These are phyloP conservation scores for Ceratopteris richardii DNA, from an alignment of 75 land plant species.

Conservation along the genomic window DNA sequence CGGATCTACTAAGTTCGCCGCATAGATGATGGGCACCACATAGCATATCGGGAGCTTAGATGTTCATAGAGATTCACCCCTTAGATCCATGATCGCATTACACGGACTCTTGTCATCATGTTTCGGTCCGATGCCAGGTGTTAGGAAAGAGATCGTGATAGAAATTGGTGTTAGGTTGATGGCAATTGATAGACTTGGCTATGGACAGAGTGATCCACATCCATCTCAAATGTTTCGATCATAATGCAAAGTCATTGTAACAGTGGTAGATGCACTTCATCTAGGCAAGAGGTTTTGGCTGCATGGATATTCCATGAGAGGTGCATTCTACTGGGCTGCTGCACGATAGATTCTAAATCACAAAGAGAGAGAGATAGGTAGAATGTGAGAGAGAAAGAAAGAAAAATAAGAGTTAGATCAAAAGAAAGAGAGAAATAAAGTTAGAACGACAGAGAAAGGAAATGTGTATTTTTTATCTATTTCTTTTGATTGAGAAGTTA, in stretches of 20 bases:
- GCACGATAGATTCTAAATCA: slow-evolving; percentile 26
- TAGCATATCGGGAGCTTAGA: slow-evolving; percentile 25
- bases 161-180: slow-evolving; percentile 23
- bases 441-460: no score
- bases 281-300: slow-evolving; percentile 25
- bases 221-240: slow-evolving; percentile 17
- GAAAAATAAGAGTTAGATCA: no score
- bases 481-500: no score
- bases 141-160: slow-evolving; percentile 9
- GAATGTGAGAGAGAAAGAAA: no score
- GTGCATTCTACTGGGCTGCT: slow-evolving; percentile 29
- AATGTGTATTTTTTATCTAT: no score
- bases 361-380: no score
- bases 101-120: slow-evolving; percentile 30
- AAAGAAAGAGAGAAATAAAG: no score
- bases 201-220: slow-evolving; percentile 22
- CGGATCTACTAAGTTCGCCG: slow-evolving; percentile 5
- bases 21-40: slow-evolving; percentile 17
- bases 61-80: slow-evolving; percentile 3
- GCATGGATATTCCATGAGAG: slow-evolving; percentile 24
- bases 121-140: slow-evolving; percentile 28
- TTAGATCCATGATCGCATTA: slow-evolving; percentile 11
- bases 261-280: slow-evolving; percentile 15
- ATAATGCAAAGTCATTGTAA: slow-evolving; percentile 11
- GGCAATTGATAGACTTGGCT: slow-evolving; percentile 27